A percentile compares a stretch with the other conserved stretches of the same genome.
Evolutionary conservation across 495 filamentous ascomycete genomes (phyloP).

Genomic region (Cenococcum geophilum): DNA sequence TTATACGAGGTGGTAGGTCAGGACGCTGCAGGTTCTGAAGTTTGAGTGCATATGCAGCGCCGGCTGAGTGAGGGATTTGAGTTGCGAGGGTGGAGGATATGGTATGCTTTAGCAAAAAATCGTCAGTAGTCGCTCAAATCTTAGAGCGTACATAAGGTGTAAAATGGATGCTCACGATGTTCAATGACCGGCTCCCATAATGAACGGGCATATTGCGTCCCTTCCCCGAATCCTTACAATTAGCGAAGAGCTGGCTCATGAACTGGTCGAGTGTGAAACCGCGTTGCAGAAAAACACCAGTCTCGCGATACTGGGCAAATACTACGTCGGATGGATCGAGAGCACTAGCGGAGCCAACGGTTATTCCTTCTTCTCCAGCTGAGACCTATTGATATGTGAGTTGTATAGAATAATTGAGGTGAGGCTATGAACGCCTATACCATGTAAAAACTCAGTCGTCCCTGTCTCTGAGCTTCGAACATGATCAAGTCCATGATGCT

Average conservation of each 20-base stretch:
- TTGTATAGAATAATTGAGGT: background rate
- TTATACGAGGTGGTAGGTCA: constrained; percentile 58
- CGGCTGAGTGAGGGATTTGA: constrained; percentile 90
- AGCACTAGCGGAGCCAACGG: constrained; percentile 78
- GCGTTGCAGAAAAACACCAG: constrained; percentile 82
- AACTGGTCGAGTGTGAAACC: constrained; percentile 83
- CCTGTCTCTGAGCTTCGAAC: constrained; percentile 80
- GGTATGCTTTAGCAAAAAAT: constrained; percentile 50
- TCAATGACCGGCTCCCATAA: constrained; percentile 76
- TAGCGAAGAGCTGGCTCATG: constrained; percentile 94
- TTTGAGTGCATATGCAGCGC: constrained; percentile 91
- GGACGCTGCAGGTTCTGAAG: constrained; percentile 72
- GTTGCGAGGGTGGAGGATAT: constrained; percentile 92
- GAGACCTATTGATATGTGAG: constrained; percentile 51
- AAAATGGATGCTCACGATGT: constrained; percentile 54
- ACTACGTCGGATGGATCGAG: constrained; percentile 78
- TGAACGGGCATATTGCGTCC: constrained; percentile 98
- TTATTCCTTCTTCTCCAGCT: constrained; percentile 91
- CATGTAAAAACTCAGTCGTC: constrained; percentile 94
- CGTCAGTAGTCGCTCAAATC: constrained; percentile 36
- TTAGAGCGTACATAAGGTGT: background rate
- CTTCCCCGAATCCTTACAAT: constrained; percentile 67
- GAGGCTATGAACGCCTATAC: constrained; percentile 37
- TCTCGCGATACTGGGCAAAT: constrained; percentile 92
- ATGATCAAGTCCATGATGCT: constrained; percentile 92